phyloP scores from a whole-genome alignment of 345 rosid species.

The Lepidium sativum region DNA sequence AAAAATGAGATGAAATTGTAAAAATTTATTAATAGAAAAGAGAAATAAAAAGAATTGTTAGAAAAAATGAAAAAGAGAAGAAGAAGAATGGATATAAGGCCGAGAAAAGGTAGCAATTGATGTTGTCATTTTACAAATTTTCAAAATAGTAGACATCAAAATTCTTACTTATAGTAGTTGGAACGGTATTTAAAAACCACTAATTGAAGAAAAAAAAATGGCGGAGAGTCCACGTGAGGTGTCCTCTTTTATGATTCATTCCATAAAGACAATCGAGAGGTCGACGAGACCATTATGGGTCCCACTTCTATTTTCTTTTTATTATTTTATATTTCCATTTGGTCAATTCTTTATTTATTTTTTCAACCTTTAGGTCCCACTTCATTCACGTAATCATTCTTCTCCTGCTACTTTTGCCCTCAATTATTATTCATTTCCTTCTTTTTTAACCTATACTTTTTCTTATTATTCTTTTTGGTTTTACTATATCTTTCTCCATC shows the following conservation, averaged over 20 bases:
- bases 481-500: background rate
- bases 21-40: background rate
- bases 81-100: slow-evolving; percentile 37
- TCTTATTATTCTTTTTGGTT: background rate
- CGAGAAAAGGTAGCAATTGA: too few species aligned
- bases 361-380: slow-evolving; percentile 33
- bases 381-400: slow-evolving; percentile 84
- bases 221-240: slow-evolving; percentile 99
- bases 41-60: background rate
- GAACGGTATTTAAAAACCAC: too few species aligned
- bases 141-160: too few species aligned
- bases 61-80: too few species aligned
- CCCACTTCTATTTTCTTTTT: slow-evolving; percentile 24
- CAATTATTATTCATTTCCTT: background rate
- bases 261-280: slow-evolving; percentile 90
- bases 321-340: slow-evolving; percentile 2
- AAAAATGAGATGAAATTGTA: slow-evolving; percentile 14
- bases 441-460: background rate
- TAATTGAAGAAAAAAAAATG: slow-evolving; percentile 1
- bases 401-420: slow-evolving; percentile 22
- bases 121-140: too few species aligned
- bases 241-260: slow-evolving; percentile 94
- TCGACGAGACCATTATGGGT: slow-evolving; percentile 37
- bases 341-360: slow-evolving; percentile 31
- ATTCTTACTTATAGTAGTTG: too few species aligned